These are phyloP conservation scores for Penicillium antarcticum DNA, from an alignment of 495 filamentous ascomycete genomes.

Conservation along the genomic window DNA sequence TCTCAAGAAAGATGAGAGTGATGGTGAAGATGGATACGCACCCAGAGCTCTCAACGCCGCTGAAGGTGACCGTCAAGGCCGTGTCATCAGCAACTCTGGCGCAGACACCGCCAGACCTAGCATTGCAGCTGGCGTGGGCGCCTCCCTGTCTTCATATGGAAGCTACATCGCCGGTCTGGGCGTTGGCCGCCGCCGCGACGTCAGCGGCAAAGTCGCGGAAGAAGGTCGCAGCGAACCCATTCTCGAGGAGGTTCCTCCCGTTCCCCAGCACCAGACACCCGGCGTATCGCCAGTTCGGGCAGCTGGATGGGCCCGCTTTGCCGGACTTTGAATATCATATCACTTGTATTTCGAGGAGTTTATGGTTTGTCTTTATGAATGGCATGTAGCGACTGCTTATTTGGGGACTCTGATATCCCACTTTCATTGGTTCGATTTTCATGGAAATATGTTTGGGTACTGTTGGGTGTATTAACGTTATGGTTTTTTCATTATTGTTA, in stretches of 20 bases:
- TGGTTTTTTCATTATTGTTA: background rate
- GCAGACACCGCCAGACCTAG: conserved; percentile 26
- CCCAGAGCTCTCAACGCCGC: conserved; percentile 3
- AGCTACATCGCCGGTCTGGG: conserved; percentile 54
- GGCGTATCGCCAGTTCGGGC: conserved; percentile 24
- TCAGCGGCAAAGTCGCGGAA: conserved; percentile 82
- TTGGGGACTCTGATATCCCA: conserved; percentile 3
- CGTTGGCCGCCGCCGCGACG: conserved; percentile 56
- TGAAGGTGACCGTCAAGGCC: conserved; percentile 43
- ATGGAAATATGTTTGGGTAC: conserved; percentile 1
- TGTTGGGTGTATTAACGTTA: background rate
- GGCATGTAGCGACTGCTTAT: conserved; percentile 20
- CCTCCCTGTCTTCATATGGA: conserved; percentile 47
- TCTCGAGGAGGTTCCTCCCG: conserved; percentile 9
- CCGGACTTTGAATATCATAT: conserved; percentile 33
- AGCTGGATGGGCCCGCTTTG: conserved; percentile 48
- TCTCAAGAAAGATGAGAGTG: conserved; percentile 35
- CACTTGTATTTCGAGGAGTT: conserved; percentile 16
- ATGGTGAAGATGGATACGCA: conserved; percentile 15
- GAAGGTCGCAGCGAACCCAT: conserved; percentile 62
- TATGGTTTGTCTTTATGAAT: conserved; percentile 14
- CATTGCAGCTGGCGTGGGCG: conserved; percentile 18
- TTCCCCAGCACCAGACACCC: conserved; percentile 7
- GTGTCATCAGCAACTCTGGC: conserved; percentile 52
- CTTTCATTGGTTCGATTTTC: background rate